Percentiles rank a stretch among this genome's conserved stretches.
Conservation (phyloP, 1,139 yeast genomes). For the Arxiozyma slooffiae region DNA sequence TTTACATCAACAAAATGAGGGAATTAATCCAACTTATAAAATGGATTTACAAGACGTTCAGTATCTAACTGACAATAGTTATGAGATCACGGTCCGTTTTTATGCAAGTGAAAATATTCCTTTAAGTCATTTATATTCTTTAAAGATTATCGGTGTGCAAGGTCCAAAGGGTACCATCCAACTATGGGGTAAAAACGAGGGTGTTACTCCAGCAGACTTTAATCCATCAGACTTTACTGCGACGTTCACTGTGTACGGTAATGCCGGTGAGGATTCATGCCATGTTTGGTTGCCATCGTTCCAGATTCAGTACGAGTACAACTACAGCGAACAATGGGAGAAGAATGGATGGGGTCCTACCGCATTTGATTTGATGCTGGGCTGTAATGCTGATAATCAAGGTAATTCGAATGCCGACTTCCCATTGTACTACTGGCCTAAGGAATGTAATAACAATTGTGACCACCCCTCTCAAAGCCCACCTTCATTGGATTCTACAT, state of each 20-base stretch:
- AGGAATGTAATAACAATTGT: too few species aligned
- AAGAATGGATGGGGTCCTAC: too few species aligned
- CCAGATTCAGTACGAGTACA: conserved; percentile 30
- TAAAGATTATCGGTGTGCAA: conserved; percentile 25
- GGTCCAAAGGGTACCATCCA: conserved; percentile 23
- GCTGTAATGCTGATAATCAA: too few species aligned
- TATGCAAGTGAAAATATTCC: conserved; percentile 13
- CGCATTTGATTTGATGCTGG: too few species aligned
- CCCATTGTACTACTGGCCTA: too few species aligned
- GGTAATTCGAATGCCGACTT: too few species aligned
- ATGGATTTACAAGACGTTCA: conserved; percentile 3
- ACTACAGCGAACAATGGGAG: too few species aligned
- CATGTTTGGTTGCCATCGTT: conserved; percentile 20
- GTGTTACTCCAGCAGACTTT: conserved; percentile 12
- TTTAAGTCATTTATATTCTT: conserved; percentile 21
- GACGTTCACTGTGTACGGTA: conserved; percentile 20
- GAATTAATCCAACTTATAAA: background rate
- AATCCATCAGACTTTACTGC: conserved; percentile 27
- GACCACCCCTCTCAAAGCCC: too few species aligned
- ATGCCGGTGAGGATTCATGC: conserved; percentile 9
- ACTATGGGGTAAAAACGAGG: conserved; percentile 23
- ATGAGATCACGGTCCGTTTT: too few species aligned
- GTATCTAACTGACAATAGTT: too few species aligned
- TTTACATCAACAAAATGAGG: conserved; percentile 7
- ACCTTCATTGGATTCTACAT: too few species aligned